Conservation (phyloP, 2,329 filamentous ascomycete species). For the Exophiala dermatitidis region DNA sequence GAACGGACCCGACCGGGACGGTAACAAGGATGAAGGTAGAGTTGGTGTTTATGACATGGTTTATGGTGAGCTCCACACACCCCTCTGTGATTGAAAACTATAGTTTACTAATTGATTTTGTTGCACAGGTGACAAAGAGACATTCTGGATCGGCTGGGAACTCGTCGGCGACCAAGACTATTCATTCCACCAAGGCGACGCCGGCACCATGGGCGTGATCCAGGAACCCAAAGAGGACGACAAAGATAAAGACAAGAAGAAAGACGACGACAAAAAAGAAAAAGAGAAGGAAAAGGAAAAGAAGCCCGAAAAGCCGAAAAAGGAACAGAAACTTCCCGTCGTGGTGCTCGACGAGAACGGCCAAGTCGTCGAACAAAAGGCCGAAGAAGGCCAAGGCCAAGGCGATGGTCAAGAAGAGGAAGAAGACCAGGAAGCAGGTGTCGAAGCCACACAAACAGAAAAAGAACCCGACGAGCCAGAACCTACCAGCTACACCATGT, state of each 20-base stretch:
- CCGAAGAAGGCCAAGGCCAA: conserved; percentile 2
- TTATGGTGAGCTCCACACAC: conserved; percentile 33
- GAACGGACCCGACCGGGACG: conserved; percentile 41
- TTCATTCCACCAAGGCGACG: conserved; percentile 39
- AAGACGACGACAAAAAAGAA: conserved; percentile 9
- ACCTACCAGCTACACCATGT: conserved; percentile 33
- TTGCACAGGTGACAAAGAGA: conserved; percentile 42
- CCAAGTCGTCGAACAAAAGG: background rate
- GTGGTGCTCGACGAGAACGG: background rate
- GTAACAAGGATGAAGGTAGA: conserved; percentile 32
- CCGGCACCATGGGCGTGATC: conserved; percentile 24
- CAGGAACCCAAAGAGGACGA: conserved; percentile 19
- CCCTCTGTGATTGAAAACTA: too few species aligned
- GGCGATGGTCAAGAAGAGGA: background rate
- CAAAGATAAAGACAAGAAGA: conserved; percentile 4
- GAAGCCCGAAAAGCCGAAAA: conserved; percentile 7
- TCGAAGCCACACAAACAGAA: background rate
- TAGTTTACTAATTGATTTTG: background rate
- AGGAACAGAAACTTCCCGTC: conserved; percentile 4
- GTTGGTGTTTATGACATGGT: conserved; percentile 44
- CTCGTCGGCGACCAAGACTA: conserved; percentile 40
- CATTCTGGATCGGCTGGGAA: conserved; percentile 46
- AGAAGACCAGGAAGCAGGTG: conserved; percentile 3
- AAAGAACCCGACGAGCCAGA: conserved; percentile 3
- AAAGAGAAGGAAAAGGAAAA: conserved; percentile 1